Conservation (phyloP, 352 stramenopile species). For the Globisporangium recalcitrans region DNA sequence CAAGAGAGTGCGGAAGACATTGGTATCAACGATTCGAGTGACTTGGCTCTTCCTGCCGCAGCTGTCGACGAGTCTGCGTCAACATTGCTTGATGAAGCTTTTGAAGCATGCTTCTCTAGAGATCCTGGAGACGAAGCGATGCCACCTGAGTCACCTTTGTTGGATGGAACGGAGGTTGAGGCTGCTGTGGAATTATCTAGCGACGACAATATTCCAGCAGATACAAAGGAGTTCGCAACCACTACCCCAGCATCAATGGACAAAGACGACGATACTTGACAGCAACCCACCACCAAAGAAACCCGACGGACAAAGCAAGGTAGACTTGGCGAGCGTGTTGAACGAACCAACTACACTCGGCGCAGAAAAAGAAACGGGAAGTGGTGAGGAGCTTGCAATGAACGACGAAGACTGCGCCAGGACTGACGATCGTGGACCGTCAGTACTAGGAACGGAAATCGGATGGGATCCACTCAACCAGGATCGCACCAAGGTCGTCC, state of each 20-base stretch:
- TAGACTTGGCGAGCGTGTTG: not conserved
- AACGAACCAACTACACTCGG: not conserved
- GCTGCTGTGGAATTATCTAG: not conserved
- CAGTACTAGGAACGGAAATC: slow-evolving; percentile 8
- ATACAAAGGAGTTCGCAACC: not conserved
- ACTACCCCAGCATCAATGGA: not conserved
- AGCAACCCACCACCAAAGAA: not conserved
- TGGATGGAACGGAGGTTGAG: slow-evolving; percentile 2
- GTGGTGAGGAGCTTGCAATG: not conserved
- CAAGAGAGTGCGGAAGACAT: not conserved
- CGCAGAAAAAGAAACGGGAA: not conserved
- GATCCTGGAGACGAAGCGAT: not conserved
- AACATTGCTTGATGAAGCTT: not conserved
- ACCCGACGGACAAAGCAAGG: not conserved
- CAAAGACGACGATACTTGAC: not conserved
- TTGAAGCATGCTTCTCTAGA: not conserved
- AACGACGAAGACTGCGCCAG: not conserved
- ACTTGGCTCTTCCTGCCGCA: not conserved
- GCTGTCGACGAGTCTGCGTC: not conserved
- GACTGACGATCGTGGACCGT: not conserved
- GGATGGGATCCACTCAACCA: slow-evolving; percentile 19
- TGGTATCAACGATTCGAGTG: not conserved
- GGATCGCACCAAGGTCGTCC: slow-evolving; percentile 17
- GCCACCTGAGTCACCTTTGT: not conserved
- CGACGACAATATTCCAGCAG: not conserved